Base-by-base conservation (phyloP, 169 alveolate genomes). In the Cryptosporidium meleagridis region DNA sequence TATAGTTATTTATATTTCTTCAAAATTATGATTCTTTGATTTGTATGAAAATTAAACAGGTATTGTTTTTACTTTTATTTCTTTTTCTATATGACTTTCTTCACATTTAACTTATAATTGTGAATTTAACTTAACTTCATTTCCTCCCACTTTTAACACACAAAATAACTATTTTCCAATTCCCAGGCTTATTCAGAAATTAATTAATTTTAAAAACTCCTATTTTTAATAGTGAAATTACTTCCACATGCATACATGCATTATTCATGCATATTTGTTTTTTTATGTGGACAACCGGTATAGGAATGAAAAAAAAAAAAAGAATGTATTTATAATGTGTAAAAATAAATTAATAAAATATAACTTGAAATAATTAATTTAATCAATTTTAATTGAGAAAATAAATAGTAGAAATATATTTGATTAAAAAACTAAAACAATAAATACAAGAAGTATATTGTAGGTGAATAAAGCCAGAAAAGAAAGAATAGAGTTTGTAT, bases 221-320 rank as follows among this genome's bases (percentile, higher is more conserved):
- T 21, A 12, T 3, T 14, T 45, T 44, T 44, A 44, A 45, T 0
- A 21, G 10, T 55, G 23, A 26, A 26, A 26, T 16, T 3, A 18
- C 16, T 3, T 55, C 35, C n/a, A n/a, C 35, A 55, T 55, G 35
- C 31, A 53, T 1, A 5, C 35, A 55, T 55, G 67, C 67, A 55
- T 23, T 55, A 55, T 55, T 16, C 6, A 55, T 48, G 21, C 21
- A 26, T 3, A 39, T 31, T 31, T 31, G 35, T 31, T 9, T 41
- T 41, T 55, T 7, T 55, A 23, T 55, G 67, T 55, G 67, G 67
- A 55, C 67, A 55, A 1, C 67, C 67, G 67, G 67, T 21, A 55
- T 21, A 55, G 67, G 67, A 55, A 55, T 41, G n/a, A n/a, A n/a
- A n/a, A n/a, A n/a, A 31, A 48, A 48, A 48, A 37, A 37, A 37